Conservation (phyloP, 176 grass and related monocot genomes). For the Coix lacrymajobi region DNA sequence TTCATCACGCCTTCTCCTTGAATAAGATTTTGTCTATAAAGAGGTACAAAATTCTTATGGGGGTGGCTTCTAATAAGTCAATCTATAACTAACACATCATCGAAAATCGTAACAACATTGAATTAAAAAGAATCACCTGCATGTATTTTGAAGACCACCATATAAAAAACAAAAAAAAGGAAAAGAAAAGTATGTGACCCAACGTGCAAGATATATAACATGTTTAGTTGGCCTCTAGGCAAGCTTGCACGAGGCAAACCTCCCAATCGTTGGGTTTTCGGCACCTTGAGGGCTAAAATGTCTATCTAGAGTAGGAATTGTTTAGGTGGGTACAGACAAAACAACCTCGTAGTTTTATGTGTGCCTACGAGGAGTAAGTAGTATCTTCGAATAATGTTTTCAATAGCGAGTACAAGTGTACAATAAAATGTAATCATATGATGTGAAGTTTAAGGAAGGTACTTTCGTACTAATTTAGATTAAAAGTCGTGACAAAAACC, state of each 20-base stretch:
- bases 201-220: background rate
- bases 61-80: too few species aligned
- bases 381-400: background rate
- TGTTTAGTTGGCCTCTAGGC: background rate
- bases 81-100: too few species aligned
- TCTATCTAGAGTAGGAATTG: too few species aligned
- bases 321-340: too few species aligned
- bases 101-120: accelerated
- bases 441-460: background rate
- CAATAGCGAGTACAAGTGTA: background rate
- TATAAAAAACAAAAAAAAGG: background rate
- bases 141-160: background rate
- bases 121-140: background rate
- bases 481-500: background rate
- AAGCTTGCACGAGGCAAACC: background rate
- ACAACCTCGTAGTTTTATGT: background rate
- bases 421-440: background rate
- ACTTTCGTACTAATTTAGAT: background rate
- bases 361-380: background rate
- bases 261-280: too few species aligned
- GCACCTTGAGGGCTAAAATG: too few species aligned
- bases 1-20: background rate
- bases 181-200: background rate
- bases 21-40: background rate
- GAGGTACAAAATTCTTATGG: background rate